Evolutionary conservation across 306 rosid genomes (phyloP), one percentile per base, ranked within the genome.

Genomic region (Lathyrus aphaca): DNA sequence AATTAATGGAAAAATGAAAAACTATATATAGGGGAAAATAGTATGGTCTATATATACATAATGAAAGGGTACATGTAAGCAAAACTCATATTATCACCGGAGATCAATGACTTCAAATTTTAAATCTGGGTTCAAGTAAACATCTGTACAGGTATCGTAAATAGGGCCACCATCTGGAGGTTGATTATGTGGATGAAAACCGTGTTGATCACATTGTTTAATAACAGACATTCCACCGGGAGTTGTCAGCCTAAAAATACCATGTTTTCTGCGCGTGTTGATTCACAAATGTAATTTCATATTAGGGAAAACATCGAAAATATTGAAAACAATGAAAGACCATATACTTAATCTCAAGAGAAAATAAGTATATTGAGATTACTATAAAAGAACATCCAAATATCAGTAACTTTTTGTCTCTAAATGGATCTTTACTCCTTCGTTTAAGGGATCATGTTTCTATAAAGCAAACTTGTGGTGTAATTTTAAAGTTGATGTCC

Each of bases 121-220:
- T 72, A 88, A 74, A 54, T 77, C 80, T 19, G 98, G 96, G 77
- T 86, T 88, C 96, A 94, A 78, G 84, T 88, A 90, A 77, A 94
- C 90, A 85, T 94, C 98, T 73, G 98, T 84, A 84, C 98, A 88
- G 12, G 87, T 70, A 42, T 81, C 64, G 86, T 90, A 94, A 62
- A 94, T 79, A 64, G 97, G 98, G 27, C 97, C 90, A 39, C 98
- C 97, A 50, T 88, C 98, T 6, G 98, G 85, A 80, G 97, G 98
- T 72, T 72, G 89, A 63, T 55, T 48, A 16, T 94, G 98, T 2
- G 89, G 81, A 82, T 94, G 98, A 79, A 94, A 94, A 44, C 98
- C 98, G 13, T 97, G 96, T 60, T 78, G 96, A 68, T 87, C 89
- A 81, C 98, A 94, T 49, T 94, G 82, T 78, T 89, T 87, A 16